These are phyloP conservation scores for Blastocladiella emersonii DNA, from an alignment of 371 early-diverging fungal species.

Conservation along the genomic window DNA sequence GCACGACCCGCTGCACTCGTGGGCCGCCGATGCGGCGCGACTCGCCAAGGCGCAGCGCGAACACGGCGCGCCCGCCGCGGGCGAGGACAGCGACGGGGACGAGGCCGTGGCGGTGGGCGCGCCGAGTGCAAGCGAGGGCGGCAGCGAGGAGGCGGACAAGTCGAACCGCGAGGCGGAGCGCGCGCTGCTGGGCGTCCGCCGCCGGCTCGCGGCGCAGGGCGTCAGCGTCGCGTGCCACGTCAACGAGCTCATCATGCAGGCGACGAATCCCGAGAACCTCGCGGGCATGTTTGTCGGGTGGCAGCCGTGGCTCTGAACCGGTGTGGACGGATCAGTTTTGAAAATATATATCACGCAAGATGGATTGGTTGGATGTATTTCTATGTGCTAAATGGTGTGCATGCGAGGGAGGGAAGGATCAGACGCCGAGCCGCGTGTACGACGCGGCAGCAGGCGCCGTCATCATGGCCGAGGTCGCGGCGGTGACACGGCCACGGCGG, in stretches of 20 bases:
- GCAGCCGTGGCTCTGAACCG: slow-evolving; percentile 31
- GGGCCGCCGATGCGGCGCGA: slow-evolving; percentile 25
- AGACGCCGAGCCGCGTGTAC: no score
- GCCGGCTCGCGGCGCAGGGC: slow-evolving; percentile 25
- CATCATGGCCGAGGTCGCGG: no score
- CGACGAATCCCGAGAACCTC: slow-evolving; percentile 29
- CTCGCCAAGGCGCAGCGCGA: slow-evolving; percentile 4
- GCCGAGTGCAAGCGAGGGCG: background rate
- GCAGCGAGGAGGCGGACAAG: slow-evolving; percentile 9
- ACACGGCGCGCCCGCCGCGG: background rate
- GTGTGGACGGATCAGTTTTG: no score
- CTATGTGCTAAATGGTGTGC: no score
- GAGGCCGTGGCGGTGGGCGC: background rate
- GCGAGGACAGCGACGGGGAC: background rate
- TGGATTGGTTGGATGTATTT: no score
- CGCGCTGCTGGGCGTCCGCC: slow-evolving; percentile 35
- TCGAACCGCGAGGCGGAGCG: slow-evolving; percentile 47
- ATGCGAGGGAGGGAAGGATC: no score
- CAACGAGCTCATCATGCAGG: slow-evolving; percentile 41
- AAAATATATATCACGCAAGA: no score
- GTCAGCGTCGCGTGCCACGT: slow-evolving; percentile 45
- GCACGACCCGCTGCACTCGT: slow-evolving; percentile 80
- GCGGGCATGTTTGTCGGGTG: slow-evolving; percentile 49
- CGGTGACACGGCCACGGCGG: no score
- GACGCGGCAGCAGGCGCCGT: no score